Percentiles rank a stretch among this genome's conserved stretches.
Conservation (phyloP, 192 early-diverging fungal species). For the Coemansia sp. region DNA sequence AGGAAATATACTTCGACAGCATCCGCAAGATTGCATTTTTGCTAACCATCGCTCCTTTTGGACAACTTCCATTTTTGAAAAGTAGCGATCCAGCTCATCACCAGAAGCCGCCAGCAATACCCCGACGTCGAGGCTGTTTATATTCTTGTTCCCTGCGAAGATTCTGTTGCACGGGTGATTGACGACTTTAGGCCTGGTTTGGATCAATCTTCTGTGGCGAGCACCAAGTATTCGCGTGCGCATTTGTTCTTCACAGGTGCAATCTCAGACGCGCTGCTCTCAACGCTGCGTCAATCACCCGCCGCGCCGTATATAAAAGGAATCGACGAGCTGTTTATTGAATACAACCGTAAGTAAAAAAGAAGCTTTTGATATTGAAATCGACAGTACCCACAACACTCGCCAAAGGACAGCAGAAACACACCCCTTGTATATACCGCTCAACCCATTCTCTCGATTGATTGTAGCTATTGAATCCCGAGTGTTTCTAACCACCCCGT, state of each 20-base stretch:
- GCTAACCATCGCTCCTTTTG: too few species aligned
- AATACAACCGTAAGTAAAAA: conserved; percentile 49
- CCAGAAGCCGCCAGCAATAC: conserved; percentile 46
- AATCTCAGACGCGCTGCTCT: conserved; percentile 40
- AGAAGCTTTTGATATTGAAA: background rate
- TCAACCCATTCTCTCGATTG: background rate
- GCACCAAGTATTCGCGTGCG: conserved; percentile 33
- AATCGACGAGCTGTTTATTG: conserved; percentile 49
- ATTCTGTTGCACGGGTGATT: conserved; percentile 43
- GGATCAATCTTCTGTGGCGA: background rate
- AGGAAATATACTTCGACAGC: too few species aligned
- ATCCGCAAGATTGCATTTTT: too few species aligned
- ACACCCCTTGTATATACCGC: background rate
- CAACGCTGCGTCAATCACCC: conserved; percentile 32
- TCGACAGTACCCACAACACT: background rate
- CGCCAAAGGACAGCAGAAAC: background rate
- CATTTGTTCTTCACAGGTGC: conserved; percentile 55
- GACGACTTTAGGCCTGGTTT: conserved; percentile 34
- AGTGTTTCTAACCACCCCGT: conserved; percentile 53
- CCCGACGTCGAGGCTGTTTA: conserved; percentile 55
- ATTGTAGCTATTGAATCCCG: conserved; percentile 50
- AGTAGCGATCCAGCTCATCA: conserved; percentile 50
- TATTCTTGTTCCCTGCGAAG: conserved; percentile 47
- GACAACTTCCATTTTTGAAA: background rate
- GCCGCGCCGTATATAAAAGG: conserved; percentile 41